Evolutionary conservation across 495 filamentous ascomycete species (phyloP).

Genomic region (Neurospora tetrasperma): DNA sequence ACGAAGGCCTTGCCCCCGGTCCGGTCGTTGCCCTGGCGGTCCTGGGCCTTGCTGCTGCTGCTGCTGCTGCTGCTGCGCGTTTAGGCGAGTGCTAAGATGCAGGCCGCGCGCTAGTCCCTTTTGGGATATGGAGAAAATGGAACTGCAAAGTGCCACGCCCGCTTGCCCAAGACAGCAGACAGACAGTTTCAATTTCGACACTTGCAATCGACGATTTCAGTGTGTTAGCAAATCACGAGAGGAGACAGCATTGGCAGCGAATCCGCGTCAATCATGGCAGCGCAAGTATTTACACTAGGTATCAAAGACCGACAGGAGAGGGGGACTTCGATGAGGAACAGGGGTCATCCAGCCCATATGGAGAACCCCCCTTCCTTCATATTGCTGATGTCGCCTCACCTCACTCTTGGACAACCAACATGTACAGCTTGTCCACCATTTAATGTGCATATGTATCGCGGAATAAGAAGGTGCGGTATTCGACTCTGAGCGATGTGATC

Average conservation of each 20-base stretch:
- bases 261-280: not conserved
- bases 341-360: not conserved
- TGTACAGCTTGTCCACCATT: not conserved
- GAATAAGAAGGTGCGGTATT: not conserved
- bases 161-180: not conserved
- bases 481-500: not conserved
- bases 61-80: constrained; percentile 20
- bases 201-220: not conserved
- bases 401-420: not conserved
- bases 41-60: not conserved
- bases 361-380: not conserved
- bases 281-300: not conserved
- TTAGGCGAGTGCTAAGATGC: constrained; percentile 27
- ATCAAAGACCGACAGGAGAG: not conserved
- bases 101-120: constrained; percentile 16
- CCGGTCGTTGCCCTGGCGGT: not conserved
- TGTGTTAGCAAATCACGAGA: not conserved
- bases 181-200: not conserved
- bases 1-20: not conserved
- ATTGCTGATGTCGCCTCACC: not conserved
- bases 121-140: not conserved
- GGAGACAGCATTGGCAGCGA: not conserved
- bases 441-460: not conserved
- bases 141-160: not conserved
- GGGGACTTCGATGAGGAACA: not conserved